Percentiles rank a stretch among this genome's conserved stretches.
Conservation (phyloP, 441 rosid genomes). For the Croton laevigatus region DNA sequence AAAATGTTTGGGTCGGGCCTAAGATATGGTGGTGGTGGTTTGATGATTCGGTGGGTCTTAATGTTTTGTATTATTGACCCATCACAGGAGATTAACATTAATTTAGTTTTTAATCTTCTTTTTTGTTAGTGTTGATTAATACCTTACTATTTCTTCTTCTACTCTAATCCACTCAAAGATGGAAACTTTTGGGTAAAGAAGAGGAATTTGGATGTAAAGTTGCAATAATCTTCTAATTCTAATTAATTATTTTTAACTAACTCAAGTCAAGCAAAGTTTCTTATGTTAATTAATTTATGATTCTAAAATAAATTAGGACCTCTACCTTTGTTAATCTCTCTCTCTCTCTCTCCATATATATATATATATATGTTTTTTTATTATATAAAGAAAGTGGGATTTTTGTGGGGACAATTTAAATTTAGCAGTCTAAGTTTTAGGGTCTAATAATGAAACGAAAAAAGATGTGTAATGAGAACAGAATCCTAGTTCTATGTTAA, state of each 20-base stretch:
- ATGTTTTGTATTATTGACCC: slow-evolving; percentile 46
- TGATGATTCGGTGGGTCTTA: slow-evolving; percentile 48
- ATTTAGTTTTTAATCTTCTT: slow-evolving; percentile 19
- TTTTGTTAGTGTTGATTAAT: slow-evolving; percentile 17
- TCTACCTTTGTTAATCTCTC: background rate
- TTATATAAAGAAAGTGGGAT: background rate
- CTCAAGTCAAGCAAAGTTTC: slow-evolving; percentile 6
- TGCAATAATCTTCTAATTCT: slow-evolving; percentile 4
- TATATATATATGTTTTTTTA: no score
- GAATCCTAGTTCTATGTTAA: no score
- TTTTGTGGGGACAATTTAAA: slow-evolving; percentile 7
- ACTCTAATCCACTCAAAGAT: background rate
- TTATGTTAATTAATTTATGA: background rate
- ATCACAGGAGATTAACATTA: slow-evolving; percentile 18
- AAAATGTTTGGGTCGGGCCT: slow-evolving; percentile 23
- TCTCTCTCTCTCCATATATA: no score
- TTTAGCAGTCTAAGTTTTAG: background rate
- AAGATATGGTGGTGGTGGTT: slow-evolving; percentile 43
- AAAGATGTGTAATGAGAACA: background rate
- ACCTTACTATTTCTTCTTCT: slow-evolving; percentile 7
- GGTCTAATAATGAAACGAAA: background rate
- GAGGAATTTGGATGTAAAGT: slow-evolving; percentile 31
- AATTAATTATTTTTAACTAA: slow-evolving; percentile 21
- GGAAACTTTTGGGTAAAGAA: slow-evolving; percentile 1
- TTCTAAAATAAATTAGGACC: background rate